Evolutionary conservation across 2,329 filamentous ascomycete species (phyloP).

Genomic region (Ophiostoma triangulosporum): DNA sequence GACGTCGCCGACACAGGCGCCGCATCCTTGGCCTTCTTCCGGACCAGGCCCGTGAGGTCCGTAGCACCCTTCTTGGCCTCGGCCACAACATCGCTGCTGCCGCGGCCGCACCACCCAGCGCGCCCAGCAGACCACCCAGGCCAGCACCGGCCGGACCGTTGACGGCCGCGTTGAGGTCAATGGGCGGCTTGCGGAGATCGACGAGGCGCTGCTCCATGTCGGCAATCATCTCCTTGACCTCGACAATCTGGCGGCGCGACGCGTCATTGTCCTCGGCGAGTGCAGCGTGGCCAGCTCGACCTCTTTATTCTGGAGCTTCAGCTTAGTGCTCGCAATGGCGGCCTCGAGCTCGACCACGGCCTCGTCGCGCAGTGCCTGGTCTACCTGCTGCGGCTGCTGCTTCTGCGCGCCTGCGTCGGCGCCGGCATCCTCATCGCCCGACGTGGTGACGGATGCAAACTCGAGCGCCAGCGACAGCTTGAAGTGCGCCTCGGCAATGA

Average conservation of each 20-base stretch:
- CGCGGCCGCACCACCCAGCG: slow-evolving; percentile 31
- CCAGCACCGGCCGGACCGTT: slow-evolving; percentile 35
- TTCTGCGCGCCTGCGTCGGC: slow-evolving; percentile 28
- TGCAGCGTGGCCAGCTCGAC: slow-evolving; percentile 49
- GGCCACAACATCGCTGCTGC: slow-evolving; percentile 18
- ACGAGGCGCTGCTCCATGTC: slow-evolving; percentile 66
- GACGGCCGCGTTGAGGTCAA: slow-evolving; percentile 43
- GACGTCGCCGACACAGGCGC: slow-evolving; percentile 18
- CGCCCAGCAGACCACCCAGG: slow-evolving; percentile 48
- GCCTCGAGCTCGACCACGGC: slow-evolving; percentile 58
- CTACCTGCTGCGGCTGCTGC: slow-evolving; percentile 39
- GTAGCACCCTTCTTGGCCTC: slow-evolving; percentile 63
- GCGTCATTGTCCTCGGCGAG: slow-evolving; percentile 52
- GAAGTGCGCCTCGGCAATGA: slow-evolving; percentile 89
- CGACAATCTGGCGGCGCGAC: slow-evolving; percentile 47
- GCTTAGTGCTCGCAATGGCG: slow-evolving; percentile 58
- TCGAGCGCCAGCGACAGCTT: slow-evolving; percentile 92
- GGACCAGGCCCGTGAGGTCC: slow-evolving; percentile 60
- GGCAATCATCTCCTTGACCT: slow-evolving; percentile 64
- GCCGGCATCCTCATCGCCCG: slow-evolving; percentile 15
- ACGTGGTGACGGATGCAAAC: slow-evolving; percentile 67
- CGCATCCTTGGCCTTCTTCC: slow-evolving; percentile 42
- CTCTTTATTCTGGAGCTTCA: slow-evolving; percentile 58
- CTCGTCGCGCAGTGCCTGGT: slow-evolving; percentile 58
- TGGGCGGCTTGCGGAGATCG: slow-evolving; percentile 52